phyloP scores from a whole-genome alignment of 2,329 filamentous ascomycete genomes.

The Zopfia rhizophila region DNA sequence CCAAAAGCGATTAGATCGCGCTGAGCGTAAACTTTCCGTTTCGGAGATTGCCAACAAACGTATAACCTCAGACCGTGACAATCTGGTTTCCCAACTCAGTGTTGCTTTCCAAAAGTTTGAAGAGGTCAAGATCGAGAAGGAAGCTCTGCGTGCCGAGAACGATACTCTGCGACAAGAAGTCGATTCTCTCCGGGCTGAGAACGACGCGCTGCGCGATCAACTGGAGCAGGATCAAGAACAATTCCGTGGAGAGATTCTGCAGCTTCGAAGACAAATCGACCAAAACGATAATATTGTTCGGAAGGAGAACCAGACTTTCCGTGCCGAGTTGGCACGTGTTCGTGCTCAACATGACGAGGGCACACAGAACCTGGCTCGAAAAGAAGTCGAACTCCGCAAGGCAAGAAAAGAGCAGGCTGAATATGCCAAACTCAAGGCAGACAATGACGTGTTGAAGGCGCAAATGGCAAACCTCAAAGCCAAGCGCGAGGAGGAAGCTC shows the following conservation, averaged over 20 bases:
- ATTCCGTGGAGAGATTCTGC: conserved; percentile 46
- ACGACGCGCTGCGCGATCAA: conserved; percentile 45
- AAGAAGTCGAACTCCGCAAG: conserved; percentile 47
- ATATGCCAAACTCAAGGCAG: conserved; percentile 70
- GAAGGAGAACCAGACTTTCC: conserved; percentile 46
- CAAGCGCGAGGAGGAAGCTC: conserved; percentile 68
- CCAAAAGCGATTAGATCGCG: conserved; percentile 70
- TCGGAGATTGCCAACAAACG: conserved; percentile 72
- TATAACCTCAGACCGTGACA: conserved; percentile 71
- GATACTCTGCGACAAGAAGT: conserved; percentile 49
- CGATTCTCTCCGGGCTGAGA: conserved; percentile 46
- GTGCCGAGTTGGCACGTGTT: conserved; percentile 42
- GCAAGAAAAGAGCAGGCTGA: conserved; percentile 50
- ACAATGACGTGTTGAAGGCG: conserved; percentile 75
- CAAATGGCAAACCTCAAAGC: conserved; percentile 80
- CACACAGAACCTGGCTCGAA: conserved; percentile 45
- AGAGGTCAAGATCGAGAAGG: conserved; percentile 59
- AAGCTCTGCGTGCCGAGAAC: conserved; percentile 48
- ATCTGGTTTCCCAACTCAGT: conserved; percentile 70
- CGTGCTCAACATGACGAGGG: conserved; percentile 49
- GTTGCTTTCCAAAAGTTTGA: conserved; percentile 69
- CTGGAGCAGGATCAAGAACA: conserved; percentile 45
- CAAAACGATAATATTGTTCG: conserved; percentile 46
- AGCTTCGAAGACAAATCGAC: conserved; percentile 45
- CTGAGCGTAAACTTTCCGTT: conserved; percentile 70